Evolutionary conservation across 306 rosid species (phyloP), one percentile per base, ranked within the genome.

Genomic region (Vigna unguiculata): DNA sequence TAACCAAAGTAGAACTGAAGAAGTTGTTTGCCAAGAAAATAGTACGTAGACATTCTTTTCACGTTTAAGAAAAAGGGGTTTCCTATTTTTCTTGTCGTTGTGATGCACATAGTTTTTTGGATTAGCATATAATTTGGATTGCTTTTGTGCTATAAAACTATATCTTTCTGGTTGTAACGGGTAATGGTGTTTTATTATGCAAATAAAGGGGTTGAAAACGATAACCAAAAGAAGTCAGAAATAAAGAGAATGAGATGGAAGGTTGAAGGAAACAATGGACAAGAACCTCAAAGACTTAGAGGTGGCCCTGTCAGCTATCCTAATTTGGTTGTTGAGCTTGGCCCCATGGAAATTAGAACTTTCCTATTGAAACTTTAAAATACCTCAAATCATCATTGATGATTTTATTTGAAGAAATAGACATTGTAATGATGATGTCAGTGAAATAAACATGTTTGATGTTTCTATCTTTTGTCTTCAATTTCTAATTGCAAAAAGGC

Each of bases 281-380:
- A 64, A 51, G 88, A 83, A 58, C 53, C 81, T 62, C 32, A 38
- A 38, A 78, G 85, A 41, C 45, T 85, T 48, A 89, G 80, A 81
- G 97, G 96, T 16, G 70, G 84, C 60, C 73, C 85, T 22, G 49
- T 87, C 57, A 36, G 74, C 40, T 47, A 36, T 34, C 43, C 85
- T 5, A 25, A 87, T 83, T 86, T 81, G 48, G 81, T 87, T n/a
- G 88, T 88, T 19, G 88, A 90, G 89, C 95, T 92, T 76, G 96
- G 90, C 74, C 96, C 97, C n/a, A 84, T 90, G 96, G 96, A 92
- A 88, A 92, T 88, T 6, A 90, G 97, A 36, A 92, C 95, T 22
- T 87, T 92, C 79, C 10, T 78, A 47, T 69, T 92, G 82, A 88
- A 77, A 41, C 86, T 88, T 78, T 84, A 66, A 62, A 48, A 66